Base-by-base conservation (phyloP, 768 basidiomycete genomes). In the Phlebiopsis flavidoalba region DNA sequence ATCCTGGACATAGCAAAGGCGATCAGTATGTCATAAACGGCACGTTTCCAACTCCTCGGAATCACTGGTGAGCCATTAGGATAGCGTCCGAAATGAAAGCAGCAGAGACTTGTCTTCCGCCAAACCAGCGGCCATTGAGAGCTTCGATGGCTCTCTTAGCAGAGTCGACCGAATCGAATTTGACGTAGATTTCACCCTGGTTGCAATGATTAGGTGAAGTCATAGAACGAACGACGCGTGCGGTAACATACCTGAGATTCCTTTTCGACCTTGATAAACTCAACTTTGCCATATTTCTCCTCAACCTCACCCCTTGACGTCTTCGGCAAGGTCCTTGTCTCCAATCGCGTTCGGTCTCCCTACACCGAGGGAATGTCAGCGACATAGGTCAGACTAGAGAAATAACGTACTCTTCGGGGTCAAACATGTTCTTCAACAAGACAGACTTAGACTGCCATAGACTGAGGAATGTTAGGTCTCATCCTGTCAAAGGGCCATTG, bases 171-270 rank as follows among this genome's bases (percentile, higher is more conserved):
- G 80, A 73, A 60, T 84, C 83, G 69, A 98, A 98, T 75, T 96
- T 93, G 72, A 98, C 81, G 73, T 97, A 98, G 53, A 99, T 97
- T 75, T 99, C 95, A 69, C 97, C 96, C 93, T 98, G n/a, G 68
- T 22, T 22, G 6, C 26, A 55, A 17, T 45, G 31, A 17, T 63
- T 19, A 68, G 58, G 24, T 15, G 35, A 49, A 14, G 58, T 12
- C 19, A 33, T 6, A 31, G 6, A 8, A 33, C 19, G 5, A 31
- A 2, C 19, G 14, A 21, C 19, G 19, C n/a, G 40, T 11, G 21
- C 35, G n/a, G n/a, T n/a, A 43, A 35, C 84, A 60, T 60, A 95
- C 96, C 81, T 95, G 87, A 43, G 93, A 90, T 64, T 98, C 94
- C 76, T 85, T 95, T 70, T 95, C 93, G 24, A 99, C 85, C 70